Evolutionary conservation across 2,329 filamentous ascomycete species (phyloP).

Genomic region (Fusarium miscanthi): DNA sequence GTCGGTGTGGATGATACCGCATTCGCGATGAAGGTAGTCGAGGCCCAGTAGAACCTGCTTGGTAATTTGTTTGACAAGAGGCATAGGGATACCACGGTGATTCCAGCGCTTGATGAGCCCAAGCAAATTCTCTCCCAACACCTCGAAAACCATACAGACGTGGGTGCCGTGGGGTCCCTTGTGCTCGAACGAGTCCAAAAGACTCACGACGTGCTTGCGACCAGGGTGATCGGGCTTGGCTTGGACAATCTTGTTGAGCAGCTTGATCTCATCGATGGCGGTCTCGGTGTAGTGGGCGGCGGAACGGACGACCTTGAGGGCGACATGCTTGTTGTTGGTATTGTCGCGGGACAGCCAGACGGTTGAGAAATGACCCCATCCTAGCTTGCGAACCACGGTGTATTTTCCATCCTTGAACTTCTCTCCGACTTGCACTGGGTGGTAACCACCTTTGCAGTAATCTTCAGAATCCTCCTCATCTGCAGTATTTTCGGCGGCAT

Average conservation of each 20-base stretch:
- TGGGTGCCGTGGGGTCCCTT: conserved; percentile 96
- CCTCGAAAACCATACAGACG: conserved; percentile 99
- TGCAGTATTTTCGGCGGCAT: conserved; percentile 89
- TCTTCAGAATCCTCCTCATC: conserved; percentile 99
- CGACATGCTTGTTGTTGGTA: conserved; percentile 89
- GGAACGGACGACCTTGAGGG: conserved; percentile 96
- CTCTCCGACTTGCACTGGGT: conserved; percentile 93
- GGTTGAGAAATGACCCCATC: conserved; percentile 99
- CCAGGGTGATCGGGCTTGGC: conserved; percentile 96
- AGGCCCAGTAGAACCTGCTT: conserved; percentile 96
- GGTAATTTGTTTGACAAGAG: conserved; percentile 97
- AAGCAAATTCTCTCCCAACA: conserved; percentile 92
- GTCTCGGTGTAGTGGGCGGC: conserved; percentile 99
- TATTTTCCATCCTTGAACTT: conserved; percentile 98
- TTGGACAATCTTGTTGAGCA: conserved; percentile 95
- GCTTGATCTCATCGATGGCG: conserved; percentile 97
- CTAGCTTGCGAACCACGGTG: conserved; percentile 93
- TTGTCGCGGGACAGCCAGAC: conserved; percentile 90
- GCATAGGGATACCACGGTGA: conserved; percentile 95
- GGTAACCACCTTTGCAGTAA: conserved; percentile 99
- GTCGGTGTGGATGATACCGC: conserved; percentile 98
- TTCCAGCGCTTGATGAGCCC: conserved; percentile 99
- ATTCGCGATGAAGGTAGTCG: conserved; percentile 97
- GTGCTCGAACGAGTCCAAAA: conserved; percentile 97
- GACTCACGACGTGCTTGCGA: conserved; percentile 92